Evolutionary conservation across 306 rosid genomes (phyloP), one percentile per base, ranked within the genome.

Genomic region (Nissolia schottii): DNA sequence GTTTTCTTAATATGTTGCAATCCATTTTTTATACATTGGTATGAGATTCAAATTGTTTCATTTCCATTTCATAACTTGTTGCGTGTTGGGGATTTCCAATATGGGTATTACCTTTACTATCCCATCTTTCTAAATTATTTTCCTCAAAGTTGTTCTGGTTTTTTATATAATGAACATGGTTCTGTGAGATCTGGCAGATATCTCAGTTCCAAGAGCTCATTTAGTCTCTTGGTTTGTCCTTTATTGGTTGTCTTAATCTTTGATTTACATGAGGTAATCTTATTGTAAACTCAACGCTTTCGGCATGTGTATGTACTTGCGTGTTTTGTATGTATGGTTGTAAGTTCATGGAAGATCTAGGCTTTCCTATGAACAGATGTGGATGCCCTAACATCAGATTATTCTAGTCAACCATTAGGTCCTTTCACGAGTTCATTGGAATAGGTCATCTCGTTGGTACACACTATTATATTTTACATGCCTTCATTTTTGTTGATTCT

Each of bases 1-100:
- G 19, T 53, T 6, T 48, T 82, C 62, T 18, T 53, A 38, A 78
- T 58, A 66, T 29, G 65, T 65, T 71, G 53, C 46, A 10, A 32
- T 41, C 55, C 60, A 29, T 20, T 50, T 49, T 22, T 67, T 29
- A 73, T 24, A 54, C n/a, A 7, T 11, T n/a, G 34, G 48, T 14
- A 67, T 66, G 58, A 56, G 32, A 72, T 60, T 45, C 38, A 34
- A 20, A 59, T 72, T 50, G 4, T 61, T 68, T 49, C 31, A 28
- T 34, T 35, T 15, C 61, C 15, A 66, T 50, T 35, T 40, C 27
- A 22, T 55, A 56, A 70, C 34, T 76, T 20, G 29, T 54, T 64
- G 24, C 2, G 41, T 50, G 27, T 24, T 37, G 73, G n/a, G 50
- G 64, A 22, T 68, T 64, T 71, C 41, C 61, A 11, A 76, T 64